Evolutionary conservation across 2,329 filamentous ascomycete species (phyloP), one percentile per base, ranked within the genome.

Genomic region (Nannizziopsis arthrosporioides): DNA sequence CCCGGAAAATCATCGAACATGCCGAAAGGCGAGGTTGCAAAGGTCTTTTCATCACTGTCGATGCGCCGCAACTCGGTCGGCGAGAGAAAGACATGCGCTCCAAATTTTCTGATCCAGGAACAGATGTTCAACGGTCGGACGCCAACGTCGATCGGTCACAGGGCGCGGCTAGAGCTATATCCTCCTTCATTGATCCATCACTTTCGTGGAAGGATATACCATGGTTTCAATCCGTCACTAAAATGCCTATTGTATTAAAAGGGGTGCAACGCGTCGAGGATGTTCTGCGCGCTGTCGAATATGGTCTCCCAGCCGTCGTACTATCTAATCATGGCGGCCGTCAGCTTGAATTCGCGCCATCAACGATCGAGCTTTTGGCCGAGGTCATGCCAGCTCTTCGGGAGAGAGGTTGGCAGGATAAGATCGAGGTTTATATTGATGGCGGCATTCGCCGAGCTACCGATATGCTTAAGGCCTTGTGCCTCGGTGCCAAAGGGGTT

Each of bases 51-150:
- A 95, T 98, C 70, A 98, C 92, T 2, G 92, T 98, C 47, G 92
- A 98, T 65, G 92, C 92, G 45, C 92, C 92, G 5, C 90, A 96
- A 67, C 81, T 98, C 17, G 92, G 92, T 37, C 81, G 92, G 35
- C 77, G 92, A 56, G 92, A 98, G 68, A 98, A 96, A 72, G 92
- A 96, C 65, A 96, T 96, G 92, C 85, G 92, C 35, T 79, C 77
- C 55, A 96, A 96, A 68, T 94, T 93, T 63, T 79, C 78, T 34
- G 90, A 94, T 57, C 77, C 77, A 11, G 90, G 89, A 7, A 84
- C 83, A 22, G 84, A 81, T 60, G 86, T 96, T 11, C 92, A 96
- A 68, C 68, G 68, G 49, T 72, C 71, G 10, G 69, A 68, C 40
- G 85, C 84, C 44, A 31, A 53, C 5, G 86, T 90, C 15, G 89